Conservation (phyloP, 148 eudicot species). For the Diospyros lotus region DNA sequence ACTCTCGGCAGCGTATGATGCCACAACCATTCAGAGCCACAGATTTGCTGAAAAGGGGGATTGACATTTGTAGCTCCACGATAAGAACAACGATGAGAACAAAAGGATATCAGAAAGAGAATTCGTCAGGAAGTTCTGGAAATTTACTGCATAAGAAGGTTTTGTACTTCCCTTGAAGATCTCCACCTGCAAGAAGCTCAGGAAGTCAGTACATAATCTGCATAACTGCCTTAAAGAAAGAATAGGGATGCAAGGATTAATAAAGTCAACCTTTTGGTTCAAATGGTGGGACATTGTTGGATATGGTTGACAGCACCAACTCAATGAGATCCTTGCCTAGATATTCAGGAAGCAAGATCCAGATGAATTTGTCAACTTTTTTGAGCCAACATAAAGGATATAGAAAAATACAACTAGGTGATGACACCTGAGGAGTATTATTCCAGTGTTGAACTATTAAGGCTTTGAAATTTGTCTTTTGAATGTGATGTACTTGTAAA, state of each 20-base stretch:
- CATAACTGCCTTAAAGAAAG: too few species aligned
- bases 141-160: constrained; percentile 17
- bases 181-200: constrained; percentile 24
- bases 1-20: neutral
- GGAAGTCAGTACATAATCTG: neutral
- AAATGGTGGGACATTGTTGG: constrained; percentile 11
- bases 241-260: neutral
- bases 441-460: neutral
- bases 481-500: neutral
- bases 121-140: constrained; percentile 18
- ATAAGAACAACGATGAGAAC: neutral
- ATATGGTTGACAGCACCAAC: constrained; percentile 18
- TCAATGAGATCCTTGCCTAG: constrained; percentile 16
- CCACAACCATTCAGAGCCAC: neutral
- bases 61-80: neutral
- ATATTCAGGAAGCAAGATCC: neutral
- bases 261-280: constrained; percentile 15
- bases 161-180: constrained; percentile 19
- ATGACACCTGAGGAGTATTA: too few species aligned
- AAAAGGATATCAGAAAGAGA: constrained; percentile 8
- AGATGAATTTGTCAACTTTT: neutral
- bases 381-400: neutral
- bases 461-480: neutral
- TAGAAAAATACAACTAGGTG: neutral
- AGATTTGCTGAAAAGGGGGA: neutral